Percentiles rank a stretch among this genome's conserved stretches.
These are phyloP conservation scores for Taphrina confusa DNA, from an alignment of 1,139 yeast genomes.

Conservation along the genomic window DNA sequence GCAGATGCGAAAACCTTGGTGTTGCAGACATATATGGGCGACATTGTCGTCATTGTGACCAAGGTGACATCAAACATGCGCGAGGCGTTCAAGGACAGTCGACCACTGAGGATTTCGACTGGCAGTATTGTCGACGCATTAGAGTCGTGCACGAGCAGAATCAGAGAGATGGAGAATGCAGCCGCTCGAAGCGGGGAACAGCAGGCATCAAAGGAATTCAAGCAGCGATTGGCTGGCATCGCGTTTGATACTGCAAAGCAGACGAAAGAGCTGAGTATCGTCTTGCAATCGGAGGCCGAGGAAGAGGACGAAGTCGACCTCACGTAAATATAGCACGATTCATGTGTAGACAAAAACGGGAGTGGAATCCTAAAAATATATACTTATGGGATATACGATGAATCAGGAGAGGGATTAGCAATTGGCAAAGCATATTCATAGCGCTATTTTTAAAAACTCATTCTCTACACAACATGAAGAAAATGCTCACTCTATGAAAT, in stretches of 20 bases:
- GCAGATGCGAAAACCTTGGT: constrained; percentile 64
- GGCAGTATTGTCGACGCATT: constrained; percentile 26
- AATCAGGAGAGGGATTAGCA: too few species aligned
- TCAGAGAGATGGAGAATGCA: constrained; percentile 22
- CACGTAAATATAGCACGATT: constrained; percentile 10
- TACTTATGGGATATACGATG: too few species aligned
- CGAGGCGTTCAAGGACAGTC: constrained; percentile 47
- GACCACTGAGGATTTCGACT: constrained; percentile 9
- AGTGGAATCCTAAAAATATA: too few species aligned
- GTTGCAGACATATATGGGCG: constrained; percentile 68
- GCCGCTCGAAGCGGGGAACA: constrained; percentile 33
- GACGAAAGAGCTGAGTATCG: constrained; percentile 70
- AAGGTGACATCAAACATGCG: constrained; percentile 92
- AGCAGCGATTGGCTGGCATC: constrained; percentile 90
- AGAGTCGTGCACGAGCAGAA: constrained; percentile 25
- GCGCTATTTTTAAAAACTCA: too few species aligned
- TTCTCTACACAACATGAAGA: too few species aligned
- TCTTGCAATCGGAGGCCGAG: constrained; percentile 18
- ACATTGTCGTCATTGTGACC: constrained; percentile 71
- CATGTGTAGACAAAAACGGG: too few species aligned
- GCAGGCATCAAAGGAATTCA: constrained; percentile 71
- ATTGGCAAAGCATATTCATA: neutral
- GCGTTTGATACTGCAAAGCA: constrained; percentile 96
- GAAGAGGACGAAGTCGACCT: constrained; percentile 9
- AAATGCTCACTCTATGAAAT: too few species aligned